Base-by-base conservation (phyloP, 441 rosid species). In the Erodium chrysanthum region DNA sequence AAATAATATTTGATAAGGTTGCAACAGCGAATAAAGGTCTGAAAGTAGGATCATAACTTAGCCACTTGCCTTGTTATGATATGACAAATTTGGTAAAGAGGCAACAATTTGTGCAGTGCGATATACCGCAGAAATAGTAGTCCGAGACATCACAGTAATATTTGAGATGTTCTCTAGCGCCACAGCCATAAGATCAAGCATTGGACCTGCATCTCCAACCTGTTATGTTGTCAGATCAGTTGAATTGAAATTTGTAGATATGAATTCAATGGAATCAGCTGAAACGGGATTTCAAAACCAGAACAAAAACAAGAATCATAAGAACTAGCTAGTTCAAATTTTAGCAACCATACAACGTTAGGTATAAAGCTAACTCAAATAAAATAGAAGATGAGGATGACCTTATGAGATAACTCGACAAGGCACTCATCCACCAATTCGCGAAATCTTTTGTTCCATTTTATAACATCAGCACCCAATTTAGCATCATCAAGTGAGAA, bases 201-300 rank as follows among this genome's bases (percentile, higher is more conserved):
- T 83, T 29, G 96, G 93, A 65, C 96, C 91, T 58, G 97, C 93
- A 78, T 95, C 96, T 79, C 99, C 98, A 67, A 92, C 92, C 97
- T 91, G 78, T 54, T 20, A 76, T 46, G 31, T 67, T 52, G 70
- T 67, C 52, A 68, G 64, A 63, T 75, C 61, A 76, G 54, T 68
- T 78, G 66, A 58, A 23, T 54, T 33, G 15, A 67, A 58, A 74
- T 31, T 42, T 35, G 61, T 5, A 29, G 44, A 33, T 14, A 35
- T 37, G 17, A 12, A 50, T 7, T 21, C 0, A 42, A 5, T 65
- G 20, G 22, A 54, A 54, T 17, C 22, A 25, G 8, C 60, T 62
- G 33, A 66, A 44, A 63, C 37, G 20, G 22, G 73, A 67, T 42
- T 25, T 54, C 12, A 10, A 67, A 17, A 42, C 21, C 25, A 68